Conservation (phyloP, 768 basidiomycete genomes). For the Trametes cubensis region DNA sequence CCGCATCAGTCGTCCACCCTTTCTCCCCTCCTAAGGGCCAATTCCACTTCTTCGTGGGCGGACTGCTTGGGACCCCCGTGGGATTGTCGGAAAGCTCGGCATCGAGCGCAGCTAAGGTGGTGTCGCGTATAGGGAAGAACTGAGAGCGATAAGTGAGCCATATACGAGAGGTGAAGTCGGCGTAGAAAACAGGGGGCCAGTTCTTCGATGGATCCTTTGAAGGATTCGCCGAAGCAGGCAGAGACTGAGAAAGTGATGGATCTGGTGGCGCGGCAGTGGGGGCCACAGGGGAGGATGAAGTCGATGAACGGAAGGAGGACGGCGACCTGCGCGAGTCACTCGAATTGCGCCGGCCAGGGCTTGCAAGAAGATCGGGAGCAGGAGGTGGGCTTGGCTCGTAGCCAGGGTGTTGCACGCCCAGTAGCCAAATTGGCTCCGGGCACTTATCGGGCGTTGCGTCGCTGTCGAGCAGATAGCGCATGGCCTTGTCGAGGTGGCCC, state of each 20-base stretch:
- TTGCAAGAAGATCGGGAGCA: conserved; percentile 33
- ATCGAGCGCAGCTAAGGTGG: conserved; percentile 47
- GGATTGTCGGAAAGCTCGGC: conserved; percentile 32
- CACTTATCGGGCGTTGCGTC: conserved; percentile 87
- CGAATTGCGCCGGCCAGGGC: conserved; percentile 38
- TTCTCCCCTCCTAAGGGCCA: conserved; percentile 69
- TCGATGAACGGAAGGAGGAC: conserved; percentile 48
- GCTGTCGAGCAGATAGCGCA: conserved; percentile 88
- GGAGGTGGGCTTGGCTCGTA: conserved; percentile 51
- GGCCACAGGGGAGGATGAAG: conserved; percentile 41
- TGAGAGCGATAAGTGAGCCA: conserved; percentile 94
- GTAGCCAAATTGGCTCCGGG: conserved; percentile 83
- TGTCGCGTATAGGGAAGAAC: conserved; percentile 79
- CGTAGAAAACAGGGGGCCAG: conserved; percentile 85
- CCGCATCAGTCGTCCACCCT: conserved; percentile 82
- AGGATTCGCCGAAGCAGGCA: conserved; percentile 35
- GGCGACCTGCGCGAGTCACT: conserved; percentile 47
- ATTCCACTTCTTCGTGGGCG: conserved; percentile 58
- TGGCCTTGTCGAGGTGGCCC: conserved; percentile 78
- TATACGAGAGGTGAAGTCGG: conserved; percentile 84
- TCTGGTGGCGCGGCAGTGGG: conserved; percentile 35
- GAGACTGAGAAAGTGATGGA: conserved; percentile 41
- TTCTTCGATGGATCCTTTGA: conserved; percentile 48
- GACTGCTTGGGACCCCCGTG: conserved; percentile 36
- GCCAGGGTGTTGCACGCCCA: conserved; percentile 81